Evolutionary conservation across 768 basidiomycete species (phyloP).

Genomic region (Guyanaporus albipodus): DNA sequence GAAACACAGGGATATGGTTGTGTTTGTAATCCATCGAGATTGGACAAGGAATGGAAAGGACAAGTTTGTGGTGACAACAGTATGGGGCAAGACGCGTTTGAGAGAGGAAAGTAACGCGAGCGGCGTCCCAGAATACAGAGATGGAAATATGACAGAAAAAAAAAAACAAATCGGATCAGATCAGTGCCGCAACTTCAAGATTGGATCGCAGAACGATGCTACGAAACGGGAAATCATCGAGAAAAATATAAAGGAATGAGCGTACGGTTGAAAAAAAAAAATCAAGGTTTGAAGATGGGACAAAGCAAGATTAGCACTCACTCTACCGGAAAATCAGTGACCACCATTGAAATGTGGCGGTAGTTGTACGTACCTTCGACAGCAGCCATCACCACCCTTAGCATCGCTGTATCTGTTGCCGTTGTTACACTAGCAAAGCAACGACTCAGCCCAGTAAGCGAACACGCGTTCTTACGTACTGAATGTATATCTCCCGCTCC

Average conservation of each 20-base stretch:
- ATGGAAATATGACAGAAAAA: slow-evolving; percentile 9
- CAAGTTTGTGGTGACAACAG: slow-evolving; percentile 20
- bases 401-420: slow-evolving; percentile 84
- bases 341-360: neutral
- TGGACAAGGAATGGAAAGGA: slow-evolving; percentile 12
- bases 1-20: slow-evolving; percentile 7
- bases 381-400: slow-evolving; percentile 92
- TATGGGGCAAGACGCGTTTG: slow-evolving; percentile 12
- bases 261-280: slow-evolving; percentile 17
- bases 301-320: slow-evolving; percentile 46
- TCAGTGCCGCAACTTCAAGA: slow-evolving; percentile 33
- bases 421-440: slow-evolving; percentile 64
- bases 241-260: slow-evolving; percentile 23
- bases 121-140: slow-evolving; percentile 11
- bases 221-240: slow-evolving; percentile 14
- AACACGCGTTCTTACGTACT: slow-evolving; percentile 51
- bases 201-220: slow-evolving; percentile 38
- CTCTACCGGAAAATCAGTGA: slow-evolving; percentile 43
- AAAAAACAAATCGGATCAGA: slow-evolving; percentile 27
- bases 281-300: slow-evolving; percentile 20
- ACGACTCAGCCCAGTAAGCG: slow-evolving; percentile 6
- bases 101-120: slow-evolving; percentile 5
- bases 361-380: slow-evolving; percentile 71
- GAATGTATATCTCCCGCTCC: slow-evolving; percentile 89
- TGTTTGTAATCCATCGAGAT: slow-evolving; percentile 18